phyloP scores from a whole-genome alignment of 1,139 yeast species.

The Meyerozyma athensensis region DNA sequence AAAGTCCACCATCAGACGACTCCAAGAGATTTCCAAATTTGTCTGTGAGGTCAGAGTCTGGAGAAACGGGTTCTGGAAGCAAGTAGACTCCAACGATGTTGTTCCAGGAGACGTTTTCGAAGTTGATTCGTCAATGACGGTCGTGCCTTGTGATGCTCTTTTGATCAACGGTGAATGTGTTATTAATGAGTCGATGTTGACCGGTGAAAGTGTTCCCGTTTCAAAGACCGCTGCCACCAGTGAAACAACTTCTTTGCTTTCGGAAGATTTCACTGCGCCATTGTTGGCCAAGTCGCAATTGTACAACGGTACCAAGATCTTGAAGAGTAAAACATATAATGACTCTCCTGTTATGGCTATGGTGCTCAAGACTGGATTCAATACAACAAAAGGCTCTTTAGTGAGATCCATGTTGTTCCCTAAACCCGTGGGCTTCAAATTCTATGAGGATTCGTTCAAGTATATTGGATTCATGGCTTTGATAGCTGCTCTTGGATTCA shows the following conservation, averaged over 20 bases:
- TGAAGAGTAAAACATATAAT: slow-evolving; percentile 65
- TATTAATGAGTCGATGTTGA: slow-evolving; percentile 90
- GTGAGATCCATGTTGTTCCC: slow-evolving; percentile 96
- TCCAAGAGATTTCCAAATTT: slow-evolving; percentile 69
- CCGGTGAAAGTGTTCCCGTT: slow-evolving; percentile 98
- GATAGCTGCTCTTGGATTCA: slow-evolving; percentile 81
- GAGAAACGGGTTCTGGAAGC: slow-evolving; percentile 93
- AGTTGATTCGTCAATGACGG: slow-evolving; percentile 71
- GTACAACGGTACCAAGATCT: slow-evolving; percentile 83
- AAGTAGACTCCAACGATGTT: slow-evolving; percentile 68
- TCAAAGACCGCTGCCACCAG: slow-evolving; percentile 67
- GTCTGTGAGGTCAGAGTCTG: slow-evolving; percentile 82
- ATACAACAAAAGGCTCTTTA: slow-evolving; percentile 94
- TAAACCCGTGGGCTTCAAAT: slow-evolving; percentile 88
- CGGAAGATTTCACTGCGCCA: slow-evolving; percentile 59
- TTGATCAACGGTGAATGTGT: slow-evolving; percentile 88
- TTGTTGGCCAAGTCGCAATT: slow-evolving; percentile 68
- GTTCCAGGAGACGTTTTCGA: slow-evolving; percentile 97
- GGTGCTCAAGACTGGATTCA: slow-evolving; percentile 89
- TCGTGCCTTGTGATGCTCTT: slow-evolving; percentile 86
- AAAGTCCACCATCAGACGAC: slow-evolving; percentile 62
- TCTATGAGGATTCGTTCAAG: slow-evolving; percentile 89
- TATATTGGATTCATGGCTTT: slow-evolving; percentile 92
- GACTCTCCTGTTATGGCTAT: slow-evolving; percentile 81
- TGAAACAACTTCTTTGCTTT: slow-evolving; percentile 53